These are phyloP conservation scores for Saccharomyces hybrid DNA, from an alignment of 1,139 yeast species.

Conservation along the genomic window DNA sequence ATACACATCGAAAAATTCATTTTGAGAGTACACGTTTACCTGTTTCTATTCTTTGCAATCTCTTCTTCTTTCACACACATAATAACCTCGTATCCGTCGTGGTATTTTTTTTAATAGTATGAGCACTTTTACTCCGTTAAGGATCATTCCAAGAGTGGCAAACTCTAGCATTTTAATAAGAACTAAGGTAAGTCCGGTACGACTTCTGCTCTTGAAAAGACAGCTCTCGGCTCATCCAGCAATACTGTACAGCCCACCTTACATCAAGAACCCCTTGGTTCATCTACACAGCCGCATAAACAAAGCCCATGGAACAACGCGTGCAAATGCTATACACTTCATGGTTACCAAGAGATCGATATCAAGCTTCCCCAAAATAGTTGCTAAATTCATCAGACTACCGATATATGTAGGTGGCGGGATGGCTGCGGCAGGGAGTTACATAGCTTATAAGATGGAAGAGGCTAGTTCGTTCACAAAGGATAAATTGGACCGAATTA, in stretches of 20 bases:
- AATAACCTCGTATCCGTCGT: neutral
- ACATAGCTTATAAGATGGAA: slow-evolving; percentile 82
- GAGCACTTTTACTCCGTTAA: neutral
- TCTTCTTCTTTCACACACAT: too few relatives aligned
- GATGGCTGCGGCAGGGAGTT: slow-evolving; percentile 89
- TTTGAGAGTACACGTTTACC: too few relatives aligned
- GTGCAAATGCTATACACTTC: neutral
- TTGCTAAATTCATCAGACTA: slow-evolving; percentile 50
- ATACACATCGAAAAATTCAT: too few relatives aligned
- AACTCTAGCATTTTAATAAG: neutral
- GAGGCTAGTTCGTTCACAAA: slow-evolving; percentile 69
- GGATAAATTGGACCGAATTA: slow-evolving; percentile 54
- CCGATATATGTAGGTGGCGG: slow-evolving; percentile 88
- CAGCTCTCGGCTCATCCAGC: neutral
- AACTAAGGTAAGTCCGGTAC: neutral
- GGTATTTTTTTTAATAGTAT: neutral
- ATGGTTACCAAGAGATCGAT: slow-evolving; percentile 19
- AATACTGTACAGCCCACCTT: neutral
- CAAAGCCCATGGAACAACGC: neutral
- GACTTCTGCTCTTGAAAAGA: neutral
- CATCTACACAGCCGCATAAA: neutral
- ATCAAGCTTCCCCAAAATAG: slow-evolving; percentile 44
- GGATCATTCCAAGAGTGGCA: neutral
- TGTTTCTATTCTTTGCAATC: too few relatives aligned
- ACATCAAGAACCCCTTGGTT: neutral